phyloP scores from a whole-genome alignment of 192 early-diverging fungal genomes.

The Globomyces pollinis-pini region DNA sequence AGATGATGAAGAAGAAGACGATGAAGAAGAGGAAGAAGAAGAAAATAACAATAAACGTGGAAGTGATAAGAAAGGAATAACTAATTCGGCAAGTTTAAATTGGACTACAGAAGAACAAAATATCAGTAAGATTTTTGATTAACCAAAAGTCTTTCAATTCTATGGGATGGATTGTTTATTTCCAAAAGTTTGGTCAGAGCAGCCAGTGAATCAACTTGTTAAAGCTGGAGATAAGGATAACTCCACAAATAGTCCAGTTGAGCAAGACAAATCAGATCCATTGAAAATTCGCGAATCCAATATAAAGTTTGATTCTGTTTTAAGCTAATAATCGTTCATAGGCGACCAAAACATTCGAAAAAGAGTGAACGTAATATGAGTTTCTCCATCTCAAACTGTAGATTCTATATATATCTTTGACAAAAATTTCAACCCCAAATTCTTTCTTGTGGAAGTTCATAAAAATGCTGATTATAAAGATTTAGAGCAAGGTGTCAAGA shows the following conservation, averaged over 20 bases:
- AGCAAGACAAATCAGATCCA: slow-evolving; percentile 34
- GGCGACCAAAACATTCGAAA: too few species aligned
- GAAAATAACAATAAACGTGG: too few species aligned
- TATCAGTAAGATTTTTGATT: slow-evolving; percentile 10
- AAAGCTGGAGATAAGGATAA: background rate
- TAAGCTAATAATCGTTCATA: background rate
- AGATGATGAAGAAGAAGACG: slow-evolving; percentile 18
- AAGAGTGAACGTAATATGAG: background rate
- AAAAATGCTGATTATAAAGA: slow-evolving; percentile 77
- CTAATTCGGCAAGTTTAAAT: background rate
- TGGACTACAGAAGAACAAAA: slow-evolving; percentile 27
- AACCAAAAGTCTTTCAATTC: slow-evolving; percentile 27
- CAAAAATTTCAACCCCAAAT: slow-evolving; percentile 57
- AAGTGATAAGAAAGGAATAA: too few species aligned
- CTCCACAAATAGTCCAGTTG: background rate
- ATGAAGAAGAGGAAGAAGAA: background rate
- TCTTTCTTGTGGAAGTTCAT: slow-evolving; percentile 79
- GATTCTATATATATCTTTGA: slow-evolving; percentile 37
- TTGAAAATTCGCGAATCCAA: slow-evolving; percentile 32
- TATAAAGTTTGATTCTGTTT: slow-evolving; percentile 19
- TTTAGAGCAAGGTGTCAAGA: slow-evolving; percentile 65
- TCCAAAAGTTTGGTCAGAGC: slow-evolving; percentile 31
- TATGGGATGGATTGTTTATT: slow-evolving; percentile 34
- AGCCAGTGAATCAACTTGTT: background rate
- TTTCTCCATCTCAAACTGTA: slow-evolving; percentile 8